Conservation (phyloP, 2,329 filamentous ascomycete species). For the Colletotrichum truncatum region DNA sequence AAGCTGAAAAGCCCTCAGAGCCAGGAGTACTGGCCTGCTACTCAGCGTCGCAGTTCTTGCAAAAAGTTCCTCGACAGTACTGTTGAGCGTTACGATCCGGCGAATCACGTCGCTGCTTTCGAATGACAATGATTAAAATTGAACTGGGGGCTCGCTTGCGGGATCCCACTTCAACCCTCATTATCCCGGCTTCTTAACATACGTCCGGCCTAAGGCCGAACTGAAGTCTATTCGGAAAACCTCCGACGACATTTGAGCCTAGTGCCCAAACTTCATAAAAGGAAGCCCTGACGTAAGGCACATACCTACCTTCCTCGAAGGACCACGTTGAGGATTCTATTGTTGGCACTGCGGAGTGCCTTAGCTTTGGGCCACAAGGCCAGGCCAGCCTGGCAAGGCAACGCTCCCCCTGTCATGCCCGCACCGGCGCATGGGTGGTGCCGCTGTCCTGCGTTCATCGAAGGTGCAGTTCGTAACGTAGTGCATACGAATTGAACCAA, state of each 20-base stretch:
- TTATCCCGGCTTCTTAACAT: background rate
- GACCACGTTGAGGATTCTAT: constrained; percentile 21
- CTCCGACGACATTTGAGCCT: background rate
- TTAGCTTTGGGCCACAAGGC: constrained; percentile 5
- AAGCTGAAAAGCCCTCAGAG: background rate
- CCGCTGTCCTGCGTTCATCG: constrained; percentile 15
- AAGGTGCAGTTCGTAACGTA: constrained; percentile 6
- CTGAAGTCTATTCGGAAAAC: constrained; percentile 10
- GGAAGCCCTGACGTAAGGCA: constrained; percentile 15
- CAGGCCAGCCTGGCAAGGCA: constrained; percentile 27
- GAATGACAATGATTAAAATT: background rate
- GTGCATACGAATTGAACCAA: background rate
- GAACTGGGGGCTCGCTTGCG: constrained; percentile 9
- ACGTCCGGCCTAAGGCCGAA: constrained; percentile 16
- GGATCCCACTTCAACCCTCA: background rate
- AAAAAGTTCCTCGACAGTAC: background rate
- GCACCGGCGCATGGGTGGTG: background rate
- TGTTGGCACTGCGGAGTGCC: constrained; percentile 24
- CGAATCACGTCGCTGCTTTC: background rate
- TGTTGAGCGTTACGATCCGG: background rate
- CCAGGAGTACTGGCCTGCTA: constrained; percentile 1
- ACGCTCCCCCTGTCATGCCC: constrained; percentile 12
- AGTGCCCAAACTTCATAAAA: background rate
- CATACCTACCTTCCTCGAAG: background rate
- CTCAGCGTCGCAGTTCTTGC: constrained; percentile 2